Conservation (phyloP, 23 red algal species). For the Cyanidiococcus yangmingshanensis region DNA sequence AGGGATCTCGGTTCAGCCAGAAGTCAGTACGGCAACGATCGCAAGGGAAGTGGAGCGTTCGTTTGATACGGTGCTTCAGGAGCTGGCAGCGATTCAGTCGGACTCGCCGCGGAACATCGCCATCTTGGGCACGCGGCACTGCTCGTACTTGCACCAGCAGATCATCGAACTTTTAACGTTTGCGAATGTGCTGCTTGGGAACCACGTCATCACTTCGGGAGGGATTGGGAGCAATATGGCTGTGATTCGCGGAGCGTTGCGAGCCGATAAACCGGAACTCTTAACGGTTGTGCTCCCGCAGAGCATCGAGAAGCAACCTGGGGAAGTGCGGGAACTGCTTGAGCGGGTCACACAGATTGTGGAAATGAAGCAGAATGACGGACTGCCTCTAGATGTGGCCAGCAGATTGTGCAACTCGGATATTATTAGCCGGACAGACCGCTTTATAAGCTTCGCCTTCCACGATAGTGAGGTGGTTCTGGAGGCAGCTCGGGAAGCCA, state of each 20-base stretch:
- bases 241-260: conserved; percentile 89
- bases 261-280: conserved; percentile 92
- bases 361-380: conserved; percentile 94
- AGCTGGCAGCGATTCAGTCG: conserved; percentile 87
- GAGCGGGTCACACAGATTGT: conserved; percentile 76
- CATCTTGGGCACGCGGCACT: conserved; percentile 84
- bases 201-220: conserved; percentile 96
- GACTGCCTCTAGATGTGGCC: conserved; percentile 72
- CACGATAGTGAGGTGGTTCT: conserved; percentile 99
- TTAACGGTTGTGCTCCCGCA: conserved; percentile 94
- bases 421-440: conserved; percentile 74
- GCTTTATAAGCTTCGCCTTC: conserved; percentile 98
- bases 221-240: conserved; percentile 88
- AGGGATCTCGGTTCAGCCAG: neutral
- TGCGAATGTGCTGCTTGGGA: conserved; percentile 94
- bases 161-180: conserved; percentile 97
- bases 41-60: conserved; percentile 35
- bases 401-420: conserved; percentile 88
- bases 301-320: conserved; percentile 62
- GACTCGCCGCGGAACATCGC: conserved; percentile 92
- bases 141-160: conserved; percentile 89
- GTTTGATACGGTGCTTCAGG: conserved; percentile 95
- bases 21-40: neutral
- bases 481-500: conserved; percentile 85
- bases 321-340: conserved; percentile 71